phyloP scores from a whole-genome alignment of 1,139 yeast species.

The Yamadazyma sp. region DNA sequence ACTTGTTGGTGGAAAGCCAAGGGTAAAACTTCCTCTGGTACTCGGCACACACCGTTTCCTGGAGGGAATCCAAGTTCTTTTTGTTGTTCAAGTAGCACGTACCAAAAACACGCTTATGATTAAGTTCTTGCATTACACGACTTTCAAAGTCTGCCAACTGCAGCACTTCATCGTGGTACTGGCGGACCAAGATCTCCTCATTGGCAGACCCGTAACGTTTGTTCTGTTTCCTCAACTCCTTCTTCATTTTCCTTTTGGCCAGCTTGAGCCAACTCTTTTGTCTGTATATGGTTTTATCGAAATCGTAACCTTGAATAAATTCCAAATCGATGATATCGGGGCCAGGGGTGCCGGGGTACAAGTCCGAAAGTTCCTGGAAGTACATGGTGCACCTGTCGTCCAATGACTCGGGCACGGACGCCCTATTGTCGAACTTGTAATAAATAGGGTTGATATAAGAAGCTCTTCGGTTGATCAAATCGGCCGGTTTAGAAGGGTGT shows the following conservation, averaged over 20 bases:
- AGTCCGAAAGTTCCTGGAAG: conserved; percentile 15
- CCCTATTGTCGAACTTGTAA: not conserved
- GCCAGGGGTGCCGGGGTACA: conserved; percentile 11
- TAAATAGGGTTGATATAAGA: conserved; percentile 4
- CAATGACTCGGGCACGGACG: not conserved
- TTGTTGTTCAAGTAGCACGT: conserved; percentile 21
- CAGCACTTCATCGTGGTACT: conserved; percentile 11
- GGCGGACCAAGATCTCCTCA: conserved; percentile 14
- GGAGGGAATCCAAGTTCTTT: not conserved
- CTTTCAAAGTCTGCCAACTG: conserved; percentile 23
- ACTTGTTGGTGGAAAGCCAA: conserved; percentile 19
- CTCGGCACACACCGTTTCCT: conserved; percentile 11
- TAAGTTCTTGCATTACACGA: conserved; percentile 21
- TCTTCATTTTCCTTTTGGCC: conserved; percentile 13
- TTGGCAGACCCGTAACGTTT: conserved; percentile 14
- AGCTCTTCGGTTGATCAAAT: not conserved
- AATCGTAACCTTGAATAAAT: conserved; percentile 14
- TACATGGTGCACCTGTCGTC: conserved; percentile 3
- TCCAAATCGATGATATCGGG: conserved; percentile 20
- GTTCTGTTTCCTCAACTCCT: conserved; percentile 15
- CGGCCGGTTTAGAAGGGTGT: not conserved
- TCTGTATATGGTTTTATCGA: conserved; percentile 25
- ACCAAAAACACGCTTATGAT: conserved; percentile 32
- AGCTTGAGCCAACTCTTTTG: conserved; percentile 27
- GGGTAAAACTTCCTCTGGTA: conserved; percentile 21